phyloP scores from a whole-genome alignment of 768 basidiomycete species.

The Phaffia tasmanica region DNA sequence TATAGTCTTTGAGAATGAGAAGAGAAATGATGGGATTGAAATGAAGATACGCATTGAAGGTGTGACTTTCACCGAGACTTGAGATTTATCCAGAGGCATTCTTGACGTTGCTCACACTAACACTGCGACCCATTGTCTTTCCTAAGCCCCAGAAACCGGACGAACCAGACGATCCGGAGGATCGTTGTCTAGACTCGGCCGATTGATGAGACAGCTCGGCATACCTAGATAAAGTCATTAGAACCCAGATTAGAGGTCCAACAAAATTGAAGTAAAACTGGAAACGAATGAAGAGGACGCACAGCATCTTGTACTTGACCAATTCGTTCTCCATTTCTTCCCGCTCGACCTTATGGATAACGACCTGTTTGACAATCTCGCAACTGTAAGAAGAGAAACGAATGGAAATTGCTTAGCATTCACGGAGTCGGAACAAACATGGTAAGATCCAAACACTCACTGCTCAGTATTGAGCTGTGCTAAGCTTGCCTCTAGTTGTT shows the following conservation, averaged over 20 bases:
- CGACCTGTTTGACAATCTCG: conserved; percentile 56
- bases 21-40: neutral
- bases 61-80: neutral
- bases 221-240: conserved; percentile 38
- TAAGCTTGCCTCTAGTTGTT: conserved; percentile 64
- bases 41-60: neutral
- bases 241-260: neutral
- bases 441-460: conserved; percentile 46
- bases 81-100: neutral
- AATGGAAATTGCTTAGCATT: neutral
- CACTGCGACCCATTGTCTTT: neutral
- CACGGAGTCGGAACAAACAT: neutral
- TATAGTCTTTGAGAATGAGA: neutral
- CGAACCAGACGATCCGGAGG: conserved; percentile 1
- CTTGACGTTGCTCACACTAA: neutral
- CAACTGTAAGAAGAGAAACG: conserved; percentile 25
- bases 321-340: conserved; percentile 91
- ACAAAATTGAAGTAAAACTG: neutral
- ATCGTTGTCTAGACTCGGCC: conserved; percentile 18
- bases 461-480: conserved; percentile 74
- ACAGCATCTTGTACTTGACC: conserved; percentile 88
- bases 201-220: conserved; percentile 60
- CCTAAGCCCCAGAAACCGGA: conserved; percentile 11
- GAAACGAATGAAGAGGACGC: conserved; percentile 35
- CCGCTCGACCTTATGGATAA: conserved; percentile 71